Base-by-base conservation (phyloP, 768 basidiomycete species). In the Kwoniella sp. region DNA sequence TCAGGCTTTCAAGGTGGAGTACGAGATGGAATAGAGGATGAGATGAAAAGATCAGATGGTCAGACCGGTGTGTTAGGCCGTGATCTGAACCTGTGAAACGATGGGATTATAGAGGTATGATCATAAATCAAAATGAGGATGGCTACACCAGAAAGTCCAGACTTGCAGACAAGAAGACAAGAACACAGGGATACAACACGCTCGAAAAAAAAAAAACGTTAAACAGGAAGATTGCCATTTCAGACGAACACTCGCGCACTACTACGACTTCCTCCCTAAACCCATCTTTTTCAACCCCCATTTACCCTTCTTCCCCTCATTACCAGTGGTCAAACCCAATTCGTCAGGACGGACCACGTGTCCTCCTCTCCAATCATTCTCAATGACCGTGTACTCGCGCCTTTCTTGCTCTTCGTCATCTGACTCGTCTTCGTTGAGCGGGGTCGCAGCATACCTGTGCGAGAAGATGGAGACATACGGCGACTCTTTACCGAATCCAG, bases 281-380 rank as follows among this genome's bases (percentile, higher is more conserved):
- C 62, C 47, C 36, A 64, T 24, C 33, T 50, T 58, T 49, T 56
- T 64, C 55, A 64, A 24, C 27, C 62, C 53, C 62, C 62, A 64
- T 33, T 64, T 64, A 21, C 55, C 55, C 37, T 64, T 64, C 55
- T 50, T 44, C 19, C 24, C 48, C 36, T 22, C 59, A 24, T 7
- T 8, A 9, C 55, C 47, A 7, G 49, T 56, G 10, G 10, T 9
- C 33, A 48, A 30, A 15, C 49, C 55, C 27, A 59, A 21, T 27
- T 51, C 63, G 13, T 55, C 58, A 2, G 63, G 44, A 51, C 65
- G 59, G 6, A 71, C 69, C 0, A 71, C 58, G 44, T 65, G 60
- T 9, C 64, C 67, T 7, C 74, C 70, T 44, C 68, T 51, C 72
- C 72, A 76, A 53, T 76, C 68, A 62, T 76, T 76, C 60, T 76